A percentile compares a stretch with the other conserved stretches of the same genome.
Conservation (phyloP, 768 basidiomycete species). For the Pulveroboletus ravenelii region DNA sequence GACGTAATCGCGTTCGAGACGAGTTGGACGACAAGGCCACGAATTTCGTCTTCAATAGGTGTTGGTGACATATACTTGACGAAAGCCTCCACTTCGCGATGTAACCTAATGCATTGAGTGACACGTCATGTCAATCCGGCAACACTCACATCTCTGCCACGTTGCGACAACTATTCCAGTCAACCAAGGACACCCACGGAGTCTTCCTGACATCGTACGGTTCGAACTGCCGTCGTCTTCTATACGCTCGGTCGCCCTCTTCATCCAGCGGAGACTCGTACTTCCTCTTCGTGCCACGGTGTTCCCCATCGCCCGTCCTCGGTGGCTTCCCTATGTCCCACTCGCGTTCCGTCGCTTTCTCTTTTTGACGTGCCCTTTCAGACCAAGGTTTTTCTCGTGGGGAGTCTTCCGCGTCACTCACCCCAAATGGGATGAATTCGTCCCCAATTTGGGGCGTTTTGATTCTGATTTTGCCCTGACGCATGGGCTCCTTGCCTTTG, state of each 20-base stretch:
- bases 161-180: slow-evolving; percentile 71
- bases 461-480: slow-evolving; percentile 1
- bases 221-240: slow-evolving; percentile 49
- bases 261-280: slow-evolving; percentile 41
- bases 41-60: slow-evolving; percentile 77
- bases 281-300: slow-evolving; percentile 40
- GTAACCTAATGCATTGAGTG: slow-evolving; percentile 51
- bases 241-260: slow-evolving; percentile 35
- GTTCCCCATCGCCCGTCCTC: slow-evolving; percentile 21
- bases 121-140: slow-evolving; percentile 5
- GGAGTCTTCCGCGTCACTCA: slow-evolving; percentile 13
- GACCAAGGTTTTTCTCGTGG: slow-evolving; percentile 9
- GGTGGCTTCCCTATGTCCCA: slow-evolving; percentile 36
- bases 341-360: slow-evolving; percentile 31
- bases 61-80: slow-evolving; percentile 85
- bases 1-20: slow-evolving; percentile 61
- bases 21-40: slow-evolving; percentile 63
- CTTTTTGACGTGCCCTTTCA: slow-evolving; percentile 20
- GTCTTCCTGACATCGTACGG: slow-evolving; percentile 50
- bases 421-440: slow-evolving; percentile 30
- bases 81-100: slow-evolving; percentile 82
- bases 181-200: slow-evolving; percentile 66
- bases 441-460: slow-evolving; percentile 21
- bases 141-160: slow-evolving; percentile 77
- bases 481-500: slow-evolving; percentile 18